Base-by-base conservation (phyloP, 2,329 filamentous ascomycete species). In the Thielaviopsis populi region DNA sequence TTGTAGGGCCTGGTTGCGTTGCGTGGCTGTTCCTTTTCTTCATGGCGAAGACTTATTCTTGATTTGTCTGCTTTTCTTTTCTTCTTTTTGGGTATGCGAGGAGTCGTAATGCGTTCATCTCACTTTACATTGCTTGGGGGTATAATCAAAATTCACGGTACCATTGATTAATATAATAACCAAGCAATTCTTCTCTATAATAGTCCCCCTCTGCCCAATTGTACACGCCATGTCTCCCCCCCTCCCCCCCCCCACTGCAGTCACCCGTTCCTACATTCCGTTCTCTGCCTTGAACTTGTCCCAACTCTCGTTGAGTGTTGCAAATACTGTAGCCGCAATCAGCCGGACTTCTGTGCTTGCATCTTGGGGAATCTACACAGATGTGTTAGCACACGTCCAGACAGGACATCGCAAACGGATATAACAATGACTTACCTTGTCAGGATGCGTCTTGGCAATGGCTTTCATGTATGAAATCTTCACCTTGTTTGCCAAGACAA, bases 391-490 rank as follows among this genome's bases (percentile, higher is more conserved):
- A 65, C 17, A 40, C 41, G 13, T 22, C 17, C 4, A 22, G n/a
- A 19, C 11, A n/a, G 2, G 24, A 27, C 24, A 19, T 24, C 46
- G 11, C 24, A 7, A 41, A 4, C n/a, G 17, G n/a, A 30, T 8
- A 17, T 27, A 1, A 17, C n/a, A 1, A 19, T 67, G 69, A 74
- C 83, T 75, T 79, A 96, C 94, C 87, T 99, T 99, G 74, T 99
- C 94, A 66, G 94, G 94, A 80, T 99, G 94, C 69, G 94, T 94
- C 80, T 96, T 97, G 11, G 87, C 89, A 80, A 99, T 97, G 5
- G 92, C 94, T 82, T 96, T 96, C 94, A 99, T 97, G 73, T 99
- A 99, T 66, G 88, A 80, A 68, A 99, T 87, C 82, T 99, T 99
- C 73, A 97, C 94, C 79, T 92, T 96, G 69, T 89, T 91, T 41